Base-by-base conservation (phyloP, 176 grass and related monocot genomes). In the Bonia amplexicaulis region DNA sequence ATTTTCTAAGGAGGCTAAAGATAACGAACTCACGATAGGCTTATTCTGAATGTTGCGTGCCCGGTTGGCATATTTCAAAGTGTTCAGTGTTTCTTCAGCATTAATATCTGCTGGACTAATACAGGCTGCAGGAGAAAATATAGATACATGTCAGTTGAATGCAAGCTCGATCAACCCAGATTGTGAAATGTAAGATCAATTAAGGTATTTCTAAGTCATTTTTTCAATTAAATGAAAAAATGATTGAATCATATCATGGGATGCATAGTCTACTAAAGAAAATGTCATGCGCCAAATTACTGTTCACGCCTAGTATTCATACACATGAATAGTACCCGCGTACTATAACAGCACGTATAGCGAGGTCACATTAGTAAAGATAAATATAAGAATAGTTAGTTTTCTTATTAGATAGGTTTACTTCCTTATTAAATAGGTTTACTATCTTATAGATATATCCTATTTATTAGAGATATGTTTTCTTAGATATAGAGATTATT, bases 41-140 rank as follows among this genome's bases (percentile, higher is more conserved):
- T 99, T 99, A 68, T 99, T 99, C 61, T 88, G 93, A 78, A 99
- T 99, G 85, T 99, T 99, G 17, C 96, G 96, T 91, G 97, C 97
- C 58, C 97, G 79, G 91, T 99, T 99, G 80, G 97, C 97, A 88
- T 99, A 99, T 87, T 99, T 99, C 80, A 99, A 76, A 26, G 97
- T 99, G 88, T 99, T 99, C 33, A 99, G 80, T 64, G 97, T 99
- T 90, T 99, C 97, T 84, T 99, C 97, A 80, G 97, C 92, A 85
- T 99, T 99, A 67, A 96, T 96, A 87, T 99, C 97, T 81, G 97
- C 97, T 82, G 97, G 97, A 76, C 97, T 99, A 81, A 99, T 96
- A 82, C 97, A 99, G 1, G 97, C 97, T 99, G 91, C 72, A 92
- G 46, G 49, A 92, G 41, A 67, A 84, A 74, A 92, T 22, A 83